These are phyloP conservation scores for Neonectria neomacrospora DNA, from an alignment of 2,329 filamentous ascomycete genomes.

Conservation along the genomic window DNA sequence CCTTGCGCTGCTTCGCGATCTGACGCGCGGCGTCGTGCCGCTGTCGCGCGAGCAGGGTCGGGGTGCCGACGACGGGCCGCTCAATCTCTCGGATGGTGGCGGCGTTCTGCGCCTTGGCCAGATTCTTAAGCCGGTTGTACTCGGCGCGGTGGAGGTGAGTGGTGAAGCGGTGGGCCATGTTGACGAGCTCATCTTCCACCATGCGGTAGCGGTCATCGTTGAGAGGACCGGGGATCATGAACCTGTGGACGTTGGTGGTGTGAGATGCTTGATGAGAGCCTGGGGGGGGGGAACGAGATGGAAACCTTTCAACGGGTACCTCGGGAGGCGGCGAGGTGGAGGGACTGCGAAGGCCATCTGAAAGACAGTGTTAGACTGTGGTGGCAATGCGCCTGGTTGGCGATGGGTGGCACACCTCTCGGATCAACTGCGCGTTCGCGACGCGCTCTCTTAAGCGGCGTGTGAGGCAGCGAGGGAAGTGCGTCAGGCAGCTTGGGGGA, in stretches of 20 bases:
- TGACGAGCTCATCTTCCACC: constrained; percentile 84
- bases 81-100: constrained; percentile 62
- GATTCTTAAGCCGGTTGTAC: constrained; percentile 73
- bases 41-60: constrained; percentile 41
- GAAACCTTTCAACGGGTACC: constrained; percentile 59
- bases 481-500: constrained; percentile 19
- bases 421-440: constrained; percentile 35
- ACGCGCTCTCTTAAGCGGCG: constrained; percentile 30
- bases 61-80: constrained; percentile 59
- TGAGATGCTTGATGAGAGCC: neutral
- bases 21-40: constrained; percentile 37
- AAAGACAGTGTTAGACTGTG: neutral
- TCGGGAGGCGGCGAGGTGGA: constrained; percentile 65
- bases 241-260: constrained; percentile 49
- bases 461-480: constrained; percentile 13
- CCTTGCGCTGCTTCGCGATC: constrained; percentile 40
- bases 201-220: constrained; percentile 81
- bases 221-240: constrained; percentile 72
- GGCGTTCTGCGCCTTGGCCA: constrained; percentile 65
- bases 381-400: neutral
- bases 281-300: neutral
- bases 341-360: constrained; percentile 49
- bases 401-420: constrained; percentile 38
- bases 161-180: constrained; percentile 76
- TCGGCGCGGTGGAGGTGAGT: constrained; percentile 81